These are phyloP conservation scores for Dioszegia crocea DNA, from an alignment of 768 basidiomycete species.

Conservation along the genomic window DNA sequence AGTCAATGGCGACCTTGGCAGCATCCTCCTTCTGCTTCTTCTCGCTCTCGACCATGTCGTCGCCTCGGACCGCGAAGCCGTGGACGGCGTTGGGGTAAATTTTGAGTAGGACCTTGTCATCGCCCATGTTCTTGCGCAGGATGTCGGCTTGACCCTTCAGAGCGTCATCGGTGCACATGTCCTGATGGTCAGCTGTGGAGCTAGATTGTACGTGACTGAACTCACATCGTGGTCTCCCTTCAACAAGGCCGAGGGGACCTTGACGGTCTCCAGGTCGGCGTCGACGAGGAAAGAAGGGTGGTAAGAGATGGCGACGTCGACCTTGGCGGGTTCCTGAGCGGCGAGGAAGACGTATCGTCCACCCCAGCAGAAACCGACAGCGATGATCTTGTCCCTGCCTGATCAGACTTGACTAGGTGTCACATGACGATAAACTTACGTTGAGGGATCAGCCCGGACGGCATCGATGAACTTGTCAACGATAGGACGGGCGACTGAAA, in stretches of 20 bases:
- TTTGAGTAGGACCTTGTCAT: constrained; percentile 32
- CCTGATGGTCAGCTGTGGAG: neutral
- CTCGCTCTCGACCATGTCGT: constrained; percentile 36
- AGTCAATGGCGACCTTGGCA: constrained; percentile 32
- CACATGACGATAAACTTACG: neutral
- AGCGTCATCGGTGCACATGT: constrained; percentile 7
- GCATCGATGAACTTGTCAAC: constrained; percentile 46
- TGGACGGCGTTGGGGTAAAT: constrained; percentile 35
- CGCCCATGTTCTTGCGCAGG: constrained; percentile 28
- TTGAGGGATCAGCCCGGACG: constrained; percentile 15
- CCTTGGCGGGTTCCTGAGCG: constrained; percentile 25
- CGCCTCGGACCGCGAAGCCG: constrained; percentile 49
- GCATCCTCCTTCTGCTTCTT: constrained; percentile 44
- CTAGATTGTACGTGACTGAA: neutral
- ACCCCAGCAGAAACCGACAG: constrained; percentile 51
- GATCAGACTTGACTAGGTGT: neutral
- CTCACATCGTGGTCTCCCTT: constrained; percentile 40
- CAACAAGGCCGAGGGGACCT: constrained; percentile 38
- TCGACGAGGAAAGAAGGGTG: constrained; percentile 47
- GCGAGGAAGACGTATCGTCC: constrained; percentile 41
- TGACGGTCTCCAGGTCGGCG: constrained; percentile 41
- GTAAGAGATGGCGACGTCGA: constrained; percentile 50
- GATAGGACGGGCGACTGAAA: constrained; percentile 39
- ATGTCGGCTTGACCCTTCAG: constrained; percentile 20
- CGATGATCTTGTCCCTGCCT: constrained; percentile 43